Evolutionary conservation across 495 filamentous ascomycete genomes (phyloP).

Genomic region (Pyrenula massariospora): DNA sequence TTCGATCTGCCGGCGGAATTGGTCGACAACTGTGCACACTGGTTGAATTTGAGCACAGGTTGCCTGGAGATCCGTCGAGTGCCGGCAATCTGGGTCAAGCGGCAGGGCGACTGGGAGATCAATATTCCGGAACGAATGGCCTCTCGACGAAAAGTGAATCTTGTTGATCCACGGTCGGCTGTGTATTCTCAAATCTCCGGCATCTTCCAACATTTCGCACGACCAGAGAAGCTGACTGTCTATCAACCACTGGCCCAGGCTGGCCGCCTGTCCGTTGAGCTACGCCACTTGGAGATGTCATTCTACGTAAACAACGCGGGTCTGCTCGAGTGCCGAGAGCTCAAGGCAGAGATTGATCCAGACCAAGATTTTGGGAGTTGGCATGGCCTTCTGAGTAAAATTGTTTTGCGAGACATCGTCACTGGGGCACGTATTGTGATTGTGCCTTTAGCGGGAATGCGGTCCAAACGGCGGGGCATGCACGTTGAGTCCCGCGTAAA

Average conservation of each 20-base stretch:
- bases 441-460: constrained; percentile 33
- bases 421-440: constrained; percentile 27
- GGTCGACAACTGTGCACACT: constrained; percentile 39
- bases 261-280: background rate
- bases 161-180: constrained; percentile 23
- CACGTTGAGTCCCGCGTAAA: constrained; percentile 37
- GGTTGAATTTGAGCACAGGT: constrained; percentile 36
- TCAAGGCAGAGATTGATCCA: constrained; percentile 38
- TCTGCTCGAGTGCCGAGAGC: constrained; percentile 35
- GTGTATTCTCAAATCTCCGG: constrained; percentile 17
- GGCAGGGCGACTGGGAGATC: constrained; percentile 14
- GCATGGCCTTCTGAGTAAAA: constrained; percentile 38
- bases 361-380: constrained; percentile 39
- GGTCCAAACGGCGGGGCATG: constrained; percentile 4
- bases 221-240: constrained; percentile 18
- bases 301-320: constrained; percentile 28
- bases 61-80: constrained; percentile 38
- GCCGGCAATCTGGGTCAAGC: constrained; percentile 26
- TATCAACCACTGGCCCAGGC: constrained; percentile 28
- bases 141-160: background rate
- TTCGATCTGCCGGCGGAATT: constrained; percentile 34
- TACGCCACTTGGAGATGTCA: constrained; percentile 25
- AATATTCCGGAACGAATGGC: constrained; percentile 1
- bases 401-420: constrained; percentile 30
- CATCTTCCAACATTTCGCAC: constrained; percentile 9